Conservation (phyloP, 2,329 filamentous ascomycete species). For the Emericellopsis cladophorae region DNA sequence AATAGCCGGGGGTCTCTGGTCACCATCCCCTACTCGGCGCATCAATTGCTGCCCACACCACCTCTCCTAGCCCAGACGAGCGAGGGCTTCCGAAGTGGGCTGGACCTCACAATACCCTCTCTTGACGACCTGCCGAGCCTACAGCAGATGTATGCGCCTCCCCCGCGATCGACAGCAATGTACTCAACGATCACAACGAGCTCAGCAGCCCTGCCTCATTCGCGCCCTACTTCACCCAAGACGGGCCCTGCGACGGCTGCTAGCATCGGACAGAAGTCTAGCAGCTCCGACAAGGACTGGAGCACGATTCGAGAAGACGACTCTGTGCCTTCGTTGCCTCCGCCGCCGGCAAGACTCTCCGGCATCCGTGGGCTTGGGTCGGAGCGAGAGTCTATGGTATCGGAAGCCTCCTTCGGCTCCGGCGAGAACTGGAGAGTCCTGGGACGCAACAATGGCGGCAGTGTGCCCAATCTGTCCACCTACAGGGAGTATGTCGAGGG, state of each 20-base stretch:
- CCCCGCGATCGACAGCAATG: constrained; percentile 6
- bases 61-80: constrained; percentile 12
- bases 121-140: constrained; percentile 13
- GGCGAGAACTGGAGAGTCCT: constrained; percentile 21
- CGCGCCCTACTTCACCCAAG: background rate
- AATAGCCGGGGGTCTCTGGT: constrained; percentile 12
- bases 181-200: constrained; percentile 18
- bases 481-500: constrained; percentile 20
- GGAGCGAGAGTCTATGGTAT: constrained; percentile 5
- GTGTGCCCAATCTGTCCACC: constrained; percentile 13
- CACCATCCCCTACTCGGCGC: constrained; percentile 15
- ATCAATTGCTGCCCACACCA: constrained; percentile 16
- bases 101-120: constrained; percentile 15
- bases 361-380: constrained; percentile 4
- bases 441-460: constrained; percentile 5
- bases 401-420: constrained; percentile 19
- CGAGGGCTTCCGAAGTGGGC: constrained; percentile 12
- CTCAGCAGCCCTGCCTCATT: constrained; percentile 15
- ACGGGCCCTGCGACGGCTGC: background rate
- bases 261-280: constrained; percentile 2
- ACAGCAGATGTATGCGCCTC: constrained; percentile 1
- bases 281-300: constrained; percentile 4
- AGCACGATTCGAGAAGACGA: constrained; percentile 2
- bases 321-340: constrained; percentile 3
- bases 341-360: constrained; percentile 10